phyloP scores from a whole-genome alignment of 768 basidiomycete species.

The Boletus rubropictus region DNA sequence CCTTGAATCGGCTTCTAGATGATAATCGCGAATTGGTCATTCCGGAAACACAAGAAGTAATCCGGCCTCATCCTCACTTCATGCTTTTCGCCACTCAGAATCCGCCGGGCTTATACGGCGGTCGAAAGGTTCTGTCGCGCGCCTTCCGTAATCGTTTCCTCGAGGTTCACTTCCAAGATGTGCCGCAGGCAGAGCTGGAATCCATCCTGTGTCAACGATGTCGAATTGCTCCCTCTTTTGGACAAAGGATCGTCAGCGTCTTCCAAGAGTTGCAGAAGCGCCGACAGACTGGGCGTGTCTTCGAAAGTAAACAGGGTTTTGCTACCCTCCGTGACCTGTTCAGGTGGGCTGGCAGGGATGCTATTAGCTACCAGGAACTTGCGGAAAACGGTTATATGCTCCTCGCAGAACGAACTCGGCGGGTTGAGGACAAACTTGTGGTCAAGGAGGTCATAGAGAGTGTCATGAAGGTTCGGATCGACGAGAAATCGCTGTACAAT shows the following conservation, averaged over 20 bases:
- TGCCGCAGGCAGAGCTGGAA: conserved; percentile 89
- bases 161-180: conserved; percentile 96
- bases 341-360: conserved; percentile 91
- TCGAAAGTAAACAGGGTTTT: conserved; percentile 96
- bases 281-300: conserved; percentile 84
- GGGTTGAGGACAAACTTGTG: conserved; percentile 75
- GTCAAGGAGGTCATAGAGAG: conserved; percentile 92
- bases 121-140: conserved; percentile 88
- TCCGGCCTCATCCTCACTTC: conserved; percentile 90
- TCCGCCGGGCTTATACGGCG: conserved; percentile 92
- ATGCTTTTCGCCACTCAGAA: conserved; percentile 99
- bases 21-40: conserved; percentile 96
- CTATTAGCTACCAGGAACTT: conserved; percentile 84
- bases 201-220: conserved; percentile 91
- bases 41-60: conserved; percentile 92
- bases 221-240: conserved; percentile 90
- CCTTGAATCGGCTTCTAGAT: conserved; percentile 91
- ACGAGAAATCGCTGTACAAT: conserved; percentile 65
- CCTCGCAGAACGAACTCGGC: conserved; percentile 83
- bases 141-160: conserved; percentile 97
- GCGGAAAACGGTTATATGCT: conserved; percentile 98
- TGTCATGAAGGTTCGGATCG: conserved; percentile 81
- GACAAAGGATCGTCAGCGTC: conserved; percentile 82
- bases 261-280: conserved; percentile 92
- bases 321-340: conserved; percentile 96